Conservation (phyloP, 2,329 filamentous ascomycete species). For the Fusarium kyushuense region DNA sequence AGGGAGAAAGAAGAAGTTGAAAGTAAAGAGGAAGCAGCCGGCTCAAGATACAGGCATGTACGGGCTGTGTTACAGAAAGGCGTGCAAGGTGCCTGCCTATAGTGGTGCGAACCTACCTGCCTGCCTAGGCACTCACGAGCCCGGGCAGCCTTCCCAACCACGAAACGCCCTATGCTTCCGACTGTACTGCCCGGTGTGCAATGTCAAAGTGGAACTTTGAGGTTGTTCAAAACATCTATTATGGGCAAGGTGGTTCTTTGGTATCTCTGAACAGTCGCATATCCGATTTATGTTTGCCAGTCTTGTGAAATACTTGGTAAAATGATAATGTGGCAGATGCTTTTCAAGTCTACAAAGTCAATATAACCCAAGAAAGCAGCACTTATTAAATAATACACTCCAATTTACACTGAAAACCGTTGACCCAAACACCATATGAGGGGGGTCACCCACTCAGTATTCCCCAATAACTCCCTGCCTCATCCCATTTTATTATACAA, state of each 20-base stretch:
- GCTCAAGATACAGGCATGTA: neutral
- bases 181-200: too few species aligned
- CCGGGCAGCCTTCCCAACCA: neutral
- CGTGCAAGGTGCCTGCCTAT: neutral
- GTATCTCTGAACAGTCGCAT: neutral
- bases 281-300: neutral
- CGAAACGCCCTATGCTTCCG: neutral
- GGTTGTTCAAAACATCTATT: neutral
- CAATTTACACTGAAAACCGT: neutral
- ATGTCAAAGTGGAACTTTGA: neutral
- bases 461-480: neutral
- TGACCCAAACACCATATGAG: neutral
- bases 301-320: neutral
- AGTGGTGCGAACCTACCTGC: neutral
- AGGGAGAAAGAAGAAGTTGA: neutral
- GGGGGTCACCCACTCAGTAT: neutral
- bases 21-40: neutral
- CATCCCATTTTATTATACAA: neutral
- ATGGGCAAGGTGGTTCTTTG: neutral
- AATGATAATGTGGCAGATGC: too few species aligned
- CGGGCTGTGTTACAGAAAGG: neutral
- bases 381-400: too few species aligned
- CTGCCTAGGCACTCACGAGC: neutral
- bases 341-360: too few species aligned
- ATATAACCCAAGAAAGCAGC: too few species aligned